A percentile compares a stretch with the other conserved stretches of the same genome.
Evolutionary conservation across 768 basidiomycete genomes (phyloP).

Genomic region (Lepiota subincarnata): DNA sequence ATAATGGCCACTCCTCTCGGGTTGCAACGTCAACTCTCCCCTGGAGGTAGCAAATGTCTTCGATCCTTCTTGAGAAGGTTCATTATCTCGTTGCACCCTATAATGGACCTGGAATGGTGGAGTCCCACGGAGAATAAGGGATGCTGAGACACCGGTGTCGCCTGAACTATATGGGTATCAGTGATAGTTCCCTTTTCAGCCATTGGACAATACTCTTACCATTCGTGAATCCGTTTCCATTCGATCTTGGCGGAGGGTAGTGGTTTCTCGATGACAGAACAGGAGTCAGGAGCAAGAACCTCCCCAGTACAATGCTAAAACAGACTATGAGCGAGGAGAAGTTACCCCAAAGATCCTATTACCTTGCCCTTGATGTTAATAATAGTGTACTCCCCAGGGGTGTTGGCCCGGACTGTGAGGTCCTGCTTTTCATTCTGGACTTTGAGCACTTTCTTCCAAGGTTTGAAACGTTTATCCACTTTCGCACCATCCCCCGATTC

Average conservation of each 20-base stretch:
- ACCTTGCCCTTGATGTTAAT: constrained; percentile 68
- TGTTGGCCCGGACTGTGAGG: constrained; percentile 44
- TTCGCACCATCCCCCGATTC: constrained; percentile 29
- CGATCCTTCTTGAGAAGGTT: constrained; percentile 52
- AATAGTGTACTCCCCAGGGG: constrained; percentile 79
- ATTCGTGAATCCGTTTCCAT: constrained; percentile 89
- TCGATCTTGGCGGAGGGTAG: constrained; percentile 80
- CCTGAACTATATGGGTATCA: constrained; percentile 54
- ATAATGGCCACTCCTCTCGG: constrained; percentile 87
- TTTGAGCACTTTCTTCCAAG: constrained; percentile 62
- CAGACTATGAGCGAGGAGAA: constrained; percentile 11
- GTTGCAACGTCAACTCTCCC: constrained; percentile 80
- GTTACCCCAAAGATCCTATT: constrained; percentile 9
- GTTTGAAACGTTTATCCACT: constrained; percentile 39
- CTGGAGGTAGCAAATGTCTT: constrained; percentile 65
- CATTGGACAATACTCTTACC: constrained; percentile 40
- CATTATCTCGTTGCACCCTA: constrained; percentile 65
- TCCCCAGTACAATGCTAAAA: constrained; percentile 71
- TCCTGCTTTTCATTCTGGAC: constrained; percentile 42
- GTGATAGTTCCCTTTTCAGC: background rate
- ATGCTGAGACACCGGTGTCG: constrained; percentile 87
- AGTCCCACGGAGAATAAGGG: constrained; percentile 81
- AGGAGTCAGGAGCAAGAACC: constrained; percentile 78
- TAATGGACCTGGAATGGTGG: constrained; percentile 88
- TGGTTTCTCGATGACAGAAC: constrained; percentile 71